Percentiles rank a stretch among this genome's conserved stretches.
phyloP scores from a whole-genome alignment of 768 basidiomycete genomes.

The Tricholoma terreum region DNA sequence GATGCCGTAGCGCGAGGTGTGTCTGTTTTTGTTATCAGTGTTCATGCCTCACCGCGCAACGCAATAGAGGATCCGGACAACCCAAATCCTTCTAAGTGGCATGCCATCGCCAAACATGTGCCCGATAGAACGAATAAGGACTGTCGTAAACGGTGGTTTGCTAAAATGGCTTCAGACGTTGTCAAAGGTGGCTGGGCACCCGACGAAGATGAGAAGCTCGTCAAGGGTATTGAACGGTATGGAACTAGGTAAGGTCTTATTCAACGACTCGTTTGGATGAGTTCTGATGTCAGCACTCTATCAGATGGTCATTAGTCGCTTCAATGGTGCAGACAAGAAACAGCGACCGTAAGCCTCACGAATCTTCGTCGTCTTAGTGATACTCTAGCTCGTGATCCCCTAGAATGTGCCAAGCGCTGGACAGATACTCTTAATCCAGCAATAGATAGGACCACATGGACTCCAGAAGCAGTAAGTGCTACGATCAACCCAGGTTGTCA shows the following conservation, averaged over 20 bases:
- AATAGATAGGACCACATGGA: constrained; percentile 60
- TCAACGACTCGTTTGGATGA: neutral
- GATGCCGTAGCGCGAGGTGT: constrained; percentile 48
- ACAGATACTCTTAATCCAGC: constrained; percentile 59
- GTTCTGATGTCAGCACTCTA: constrained; percentile 5
- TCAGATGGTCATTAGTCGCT: constrained; percentile 58
- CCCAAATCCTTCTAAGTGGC: constrained; percentile 58
- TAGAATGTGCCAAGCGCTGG: constrained; percentile 64
- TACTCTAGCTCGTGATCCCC: constrained; percentile 13
- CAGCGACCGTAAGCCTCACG: constrained; percentile 49
- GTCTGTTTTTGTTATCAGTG: constrained; percentile 1
- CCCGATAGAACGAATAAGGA: constrained; percentile 63
- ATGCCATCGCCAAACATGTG: constrained; percentile 60
- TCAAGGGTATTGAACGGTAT: constrained; percentile 53
- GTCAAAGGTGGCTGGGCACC: constrained; percentile 62
- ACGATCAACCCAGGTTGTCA: neutral
- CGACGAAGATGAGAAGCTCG: constrained; percentile 56
- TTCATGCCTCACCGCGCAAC: constrained; percentile 14
- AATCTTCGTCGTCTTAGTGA: neutral
- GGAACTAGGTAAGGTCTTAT: constrained; percentile 44
- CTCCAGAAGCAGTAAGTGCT: constrained; percentile 45
- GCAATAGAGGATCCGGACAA: constrained; percentile 52
- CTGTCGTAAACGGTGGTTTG: constrained; percentile 62
- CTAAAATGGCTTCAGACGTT: constrained; percentile 61
- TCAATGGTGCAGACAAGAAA: constrained; percentile 54